These are phyloP conservation scores for Agarophyton chilense DNA, from an alignment of 23 red algal genomes.

Conservation along the genomic window DNA sequence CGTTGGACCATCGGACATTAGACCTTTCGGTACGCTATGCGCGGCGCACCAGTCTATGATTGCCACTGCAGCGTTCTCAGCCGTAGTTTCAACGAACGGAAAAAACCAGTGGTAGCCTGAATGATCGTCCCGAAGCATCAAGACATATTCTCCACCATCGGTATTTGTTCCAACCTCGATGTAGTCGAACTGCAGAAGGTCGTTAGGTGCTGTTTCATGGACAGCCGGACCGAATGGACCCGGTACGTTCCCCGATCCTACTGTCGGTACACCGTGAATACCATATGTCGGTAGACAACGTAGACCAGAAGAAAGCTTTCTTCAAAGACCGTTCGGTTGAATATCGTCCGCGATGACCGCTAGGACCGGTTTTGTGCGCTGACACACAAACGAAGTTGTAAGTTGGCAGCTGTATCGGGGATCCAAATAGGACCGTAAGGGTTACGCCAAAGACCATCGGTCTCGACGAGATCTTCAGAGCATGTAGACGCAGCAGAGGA, in stretches of 20 bases:
- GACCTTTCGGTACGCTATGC: neutral
- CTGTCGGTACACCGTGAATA: slow-evolving; percentile 36
- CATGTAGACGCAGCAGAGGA: neutral
- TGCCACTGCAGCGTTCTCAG: slow-evolving; percentile 15
- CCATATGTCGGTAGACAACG: neutral
- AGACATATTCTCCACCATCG: neutral
- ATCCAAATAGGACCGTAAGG: slow-evolving; percentile 27
- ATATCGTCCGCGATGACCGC: neutral
- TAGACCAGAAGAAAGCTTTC: slow-evolving; percentile 5
- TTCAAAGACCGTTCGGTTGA: neutral
- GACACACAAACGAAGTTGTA: slow-evolving; percentile 32
- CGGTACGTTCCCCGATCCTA: slow-evolving; percentile 27
- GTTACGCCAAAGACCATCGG: no score
- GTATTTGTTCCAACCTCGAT: neutral
- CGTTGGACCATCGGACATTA: slow-evolving; percentile 26
- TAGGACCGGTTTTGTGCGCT: slow-evolving; percentile 16
- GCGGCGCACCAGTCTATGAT: slow-evolving; percentile 31
- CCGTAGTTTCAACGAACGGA: slow-evolving; percentile 7
- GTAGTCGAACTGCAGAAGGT: slow-evolving; percentile 59
- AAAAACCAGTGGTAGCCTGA: slow-evolving; percentile 47
- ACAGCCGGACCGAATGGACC: slow-evolving; percentile 28
- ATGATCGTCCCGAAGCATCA: slow-evolving; percentile 25
- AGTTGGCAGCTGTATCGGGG: slow-evolving; percentile 12
- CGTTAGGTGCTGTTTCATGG: slow-evolving; percentile 16
- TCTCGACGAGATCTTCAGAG: slow-evolving; percentile 1